Evolutionary conservation across 2,329 filamentous ascomycete species (phyloP), one percentile per base, ranked within the genome.

Genomic region (Colletotrichum sp.): DNA sequence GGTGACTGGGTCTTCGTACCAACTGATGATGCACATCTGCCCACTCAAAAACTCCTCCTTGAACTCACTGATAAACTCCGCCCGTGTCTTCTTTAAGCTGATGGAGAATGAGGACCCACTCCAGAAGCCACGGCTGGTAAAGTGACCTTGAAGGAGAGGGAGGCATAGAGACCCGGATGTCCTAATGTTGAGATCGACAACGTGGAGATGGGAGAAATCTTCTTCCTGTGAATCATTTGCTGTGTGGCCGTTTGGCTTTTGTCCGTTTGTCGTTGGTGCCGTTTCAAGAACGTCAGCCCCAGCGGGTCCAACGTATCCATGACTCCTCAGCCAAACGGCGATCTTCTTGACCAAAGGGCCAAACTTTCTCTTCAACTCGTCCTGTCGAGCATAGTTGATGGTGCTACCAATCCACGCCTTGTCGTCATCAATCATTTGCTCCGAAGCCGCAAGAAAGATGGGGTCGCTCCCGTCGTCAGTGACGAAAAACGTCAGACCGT

Each of bases 101-200:
- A 84, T 72, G 16, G 81, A 82, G 30, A 84, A 84, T 8, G 80
- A 80, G 1, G 82, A 81, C 7, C 80, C 82, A 32, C 78, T 80
- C 12, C 72, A 24, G n/a, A 84, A 68, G 0, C 80, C 80, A 8
- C 81, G 76, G 13, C 75, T 77, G 2, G 76, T 81, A 64, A 84
- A 84, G 65, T 83, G 81, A 4, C 74, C 77, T n/a, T 72, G 72
- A 57, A 84, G 68, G 62, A 85, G 69, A 15, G 82, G 81, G 28
- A 84, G 69, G 32, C 78, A 80, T n/a, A 82, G 69, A 1, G 81
- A 82, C 4, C 82, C 83, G 18, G 82, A 83, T 8, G 82, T 83
- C 12, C 83, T 78, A n/a, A 82, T 79, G 62, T 85, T 85, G 66
- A 85, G 78, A 32, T 84, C 83, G 24, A 84, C 83, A n/a, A 84